phyloP scores from a whole-genome alignment of 2,329 filamentous ascomycete species.

The Pseudogymnoascus sp. region DNA sequence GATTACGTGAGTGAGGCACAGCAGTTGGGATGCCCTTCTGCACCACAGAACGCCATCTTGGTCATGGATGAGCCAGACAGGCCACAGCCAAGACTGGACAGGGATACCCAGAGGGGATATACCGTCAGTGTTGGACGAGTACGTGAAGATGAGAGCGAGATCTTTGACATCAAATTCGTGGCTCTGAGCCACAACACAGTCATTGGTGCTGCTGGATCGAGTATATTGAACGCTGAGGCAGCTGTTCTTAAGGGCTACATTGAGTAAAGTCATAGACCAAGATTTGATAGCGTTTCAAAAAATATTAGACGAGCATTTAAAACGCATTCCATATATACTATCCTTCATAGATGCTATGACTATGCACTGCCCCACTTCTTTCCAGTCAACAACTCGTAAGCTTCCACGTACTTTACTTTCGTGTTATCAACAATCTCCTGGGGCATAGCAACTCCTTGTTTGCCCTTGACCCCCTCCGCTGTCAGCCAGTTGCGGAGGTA shows the following conservation, averaged over 20 bases:
- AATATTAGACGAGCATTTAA: slow-evolving; percentile 3
- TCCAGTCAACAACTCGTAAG: slow-evolving; percentile 62
- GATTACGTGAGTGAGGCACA: slow-evolving; percentile 77
- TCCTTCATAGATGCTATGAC: not conserved
- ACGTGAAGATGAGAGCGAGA: slow-evolving; percentile 74
- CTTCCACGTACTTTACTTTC: slow-evolving; percentile 65
- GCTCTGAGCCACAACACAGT: slow-evolving; percentile 88
- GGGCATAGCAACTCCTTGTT: slow-evolving; percentile 64
- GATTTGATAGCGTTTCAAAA: not conserved
- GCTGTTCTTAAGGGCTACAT: slow-evolving; percentile 83
- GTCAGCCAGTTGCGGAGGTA: slow-evolving; percentile 77
- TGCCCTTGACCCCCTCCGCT: slow-evolving; percentile 63
- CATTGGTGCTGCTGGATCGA: slow-evolving; percentile 92
- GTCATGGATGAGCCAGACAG: slow-evolving; percentile 87
- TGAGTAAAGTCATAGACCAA: not conserved
- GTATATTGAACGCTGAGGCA: slow-evolving; percentile 89
- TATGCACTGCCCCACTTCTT: slow-evolving; percentile 35
- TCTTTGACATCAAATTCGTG: slow-evolving; percentile 94
- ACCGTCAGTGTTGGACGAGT: slow-evolving; percentile 84
- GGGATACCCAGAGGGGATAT: slow-evolving; percentile 78
- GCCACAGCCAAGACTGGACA: slow-evolving; percentile 84
- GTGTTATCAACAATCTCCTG: slow-evolving; percentile 63
- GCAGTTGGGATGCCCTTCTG: slow-evolving; percentile 76
- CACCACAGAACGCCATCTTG: slow-evolving; percentile 70
- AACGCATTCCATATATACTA: not conserved